Percentiles rank a stretch among this genome's conserved stretches.
These are phyloP conservation scores for Solanum gandarillasii DNA, from an alignment of 257 asterid species.

Conservation along the genomic window DNA sequence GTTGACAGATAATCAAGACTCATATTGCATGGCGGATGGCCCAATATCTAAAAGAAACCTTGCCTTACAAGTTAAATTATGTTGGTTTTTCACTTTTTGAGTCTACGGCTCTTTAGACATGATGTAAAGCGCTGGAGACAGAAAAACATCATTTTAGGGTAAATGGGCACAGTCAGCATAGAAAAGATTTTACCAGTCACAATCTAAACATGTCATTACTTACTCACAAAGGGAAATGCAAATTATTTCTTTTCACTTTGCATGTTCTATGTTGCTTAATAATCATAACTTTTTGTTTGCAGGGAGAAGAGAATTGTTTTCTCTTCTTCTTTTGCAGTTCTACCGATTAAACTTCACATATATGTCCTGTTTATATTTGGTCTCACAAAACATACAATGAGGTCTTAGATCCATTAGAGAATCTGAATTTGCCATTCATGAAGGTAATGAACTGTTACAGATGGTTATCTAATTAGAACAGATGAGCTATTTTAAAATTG, in stretches of 20 bases:
- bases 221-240: neutral
- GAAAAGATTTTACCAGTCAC: neutral
- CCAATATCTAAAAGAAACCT: neutral
- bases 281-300: neutral
- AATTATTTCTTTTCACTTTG: neutral
- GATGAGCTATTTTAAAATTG: neutral
- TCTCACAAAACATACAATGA: neutral
- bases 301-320: neutral
- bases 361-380: neutral
- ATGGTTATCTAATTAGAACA: neutral
- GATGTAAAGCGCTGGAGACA: neutral
- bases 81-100: neutral
- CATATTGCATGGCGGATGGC: neutral
- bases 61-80: neutral
- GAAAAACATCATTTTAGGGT: neutral
- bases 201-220: neutral
- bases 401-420: neutral
- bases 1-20: neutral
- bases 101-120: neutral
- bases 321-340: neutral
- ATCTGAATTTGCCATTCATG: neutral
- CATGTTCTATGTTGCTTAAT: neutral
- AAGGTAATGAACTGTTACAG: neutral
- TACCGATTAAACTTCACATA: neutral
- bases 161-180: neutral